Evolutionary conservation across 1,284 basidiomycete species (phyloP).

Genomic region (Rhizopogon parksii): DNA sequence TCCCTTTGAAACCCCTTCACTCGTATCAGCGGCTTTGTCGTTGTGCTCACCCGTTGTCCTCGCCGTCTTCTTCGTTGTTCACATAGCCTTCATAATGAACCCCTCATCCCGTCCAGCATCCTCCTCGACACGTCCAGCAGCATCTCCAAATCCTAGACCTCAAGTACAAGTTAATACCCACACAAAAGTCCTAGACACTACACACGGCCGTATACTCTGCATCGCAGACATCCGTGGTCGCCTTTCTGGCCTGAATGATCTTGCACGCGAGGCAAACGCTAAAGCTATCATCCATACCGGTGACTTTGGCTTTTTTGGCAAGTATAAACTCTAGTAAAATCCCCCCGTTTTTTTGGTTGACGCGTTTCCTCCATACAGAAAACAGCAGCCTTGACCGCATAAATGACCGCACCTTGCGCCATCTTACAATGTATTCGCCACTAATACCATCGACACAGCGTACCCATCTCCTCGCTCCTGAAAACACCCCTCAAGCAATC

Average conservation of each 20-base stretch:
- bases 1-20: slow-evolving; percentile 1
- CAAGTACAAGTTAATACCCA: slow-evolving; percentile 63
- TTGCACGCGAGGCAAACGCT: slow-evolving; percentile 85
- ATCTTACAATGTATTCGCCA: slow-evolving; percentile 97
- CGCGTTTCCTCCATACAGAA: slow-evolving; percentile 41
- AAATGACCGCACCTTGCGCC: slow-evolving; percentile 91
- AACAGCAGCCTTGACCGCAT: slow-evolving; percentile 79
- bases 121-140: slow-evolving; percentile 48
- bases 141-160: slow-evolving; percentile 48
- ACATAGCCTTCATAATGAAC: slow-evolving; percentile 28
- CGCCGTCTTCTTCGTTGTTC: neutral
- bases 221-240: slow-evolving; percentile 93
- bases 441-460: slow-evolving; percentile 82
- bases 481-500: slow-evolving; percentile 55
- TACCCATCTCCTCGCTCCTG: slow-evolving; percentile 66
- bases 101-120: slow-evolving; percentile 48
- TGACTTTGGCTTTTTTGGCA: slow-evolving; percentile 98
- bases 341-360: slow-evolving; percentile 10
- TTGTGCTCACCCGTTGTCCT: neutral
- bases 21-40: neutral
- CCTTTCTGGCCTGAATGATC: slow-evolving; percentile 82
- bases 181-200: slow-evolving; percentile 67
- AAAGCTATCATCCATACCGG: slow-evolving; percentile 96
- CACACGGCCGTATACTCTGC: slow-evolving; percentile 87
- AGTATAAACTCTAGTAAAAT: slow-evolving; percentile 19